These are phyloP conservation scores for Tricholoma bakamatsutake DNA, from an alignment of 768 basidiomycete genomes.

Conservation along the genomic window DNA sequence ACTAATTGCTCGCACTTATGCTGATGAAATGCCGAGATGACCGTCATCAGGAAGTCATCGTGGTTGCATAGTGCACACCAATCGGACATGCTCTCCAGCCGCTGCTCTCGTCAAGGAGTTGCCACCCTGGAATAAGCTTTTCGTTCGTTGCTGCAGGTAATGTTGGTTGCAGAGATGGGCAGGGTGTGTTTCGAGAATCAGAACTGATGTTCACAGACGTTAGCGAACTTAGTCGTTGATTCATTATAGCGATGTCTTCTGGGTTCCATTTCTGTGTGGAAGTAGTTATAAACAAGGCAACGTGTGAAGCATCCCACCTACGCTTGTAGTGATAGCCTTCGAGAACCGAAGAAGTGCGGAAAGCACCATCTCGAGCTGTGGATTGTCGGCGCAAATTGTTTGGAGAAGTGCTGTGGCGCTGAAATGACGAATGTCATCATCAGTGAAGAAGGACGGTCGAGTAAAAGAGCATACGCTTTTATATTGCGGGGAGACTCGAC, in stretches of 20 bases:
- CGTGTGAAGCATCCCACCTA: slow-evolving; percentile 13
- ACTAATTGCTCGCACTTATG: neutral
- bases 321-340: slow-evolving; percentile 10
- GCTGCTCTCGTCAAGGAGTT: slow-evolving; percentile 31
- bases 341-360: slow-evolving; percentile 16
- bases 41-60: neutral
- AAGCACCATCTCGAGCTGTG: slow-evolving; percentile 26
- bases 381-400: slow-evolving; percentile 31
- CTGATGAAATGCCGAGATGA: neutral
- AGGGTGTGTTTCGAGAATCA: slow-evolving; percentile 1
- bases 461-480: slow-evolving; percentile 28
- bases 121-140: slow-evolving; percentile 46
- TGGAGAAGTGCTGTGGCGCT: slow-evolving; percentile 31
- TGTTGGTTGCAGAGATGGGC: neutral
- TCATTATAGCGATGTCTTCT: slow-evolving; percentile 49
- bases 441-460: neutral
- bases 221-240: slow-evolving; percentile 40
- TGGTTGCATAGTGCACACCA: slow-evolving; percentile 39
- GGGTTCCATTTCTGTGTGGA: slow-evolving; percentile 43
- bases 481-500: slow-evolving; percentile 12
- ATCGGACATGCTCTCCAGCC: slow-evolving; percentile 67
- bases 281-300: neutral
- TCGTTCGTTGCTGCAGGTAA: neutral
- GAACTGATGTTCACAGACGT: slow-evolving; percentile 15
- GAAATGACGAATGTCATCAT: neutral